These are phyloP conservation scores for Penicillium soppii DNA, from an alignment of 495 filamentous ascomycete genomes.

Conservation along the genomic window DNA sequence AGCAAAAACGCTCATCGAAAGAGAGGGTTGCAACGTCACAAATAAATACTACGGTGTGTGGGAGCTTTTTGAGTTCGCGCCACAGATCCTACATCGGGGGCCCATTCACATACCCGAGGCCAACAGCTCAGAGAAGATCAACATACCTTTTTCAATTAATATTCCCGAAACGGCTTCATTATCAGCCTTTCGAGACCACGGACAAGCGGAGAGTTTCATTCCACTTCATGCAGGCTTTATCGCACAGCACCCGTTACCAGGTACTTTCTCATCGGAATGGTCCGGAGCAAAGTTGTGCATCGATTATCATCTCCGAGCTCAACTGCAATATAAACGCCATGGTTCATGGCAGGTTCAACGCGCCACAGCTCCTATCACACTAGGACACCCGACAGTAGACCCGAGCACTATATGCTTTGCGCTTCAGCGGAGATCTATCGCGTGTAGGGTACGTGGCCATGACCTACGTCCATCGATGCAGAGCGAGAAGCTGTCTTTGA, in stretches of 20 bases:
- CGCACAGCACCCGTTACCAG: background rate
- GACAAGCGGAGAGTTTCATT: background rate
- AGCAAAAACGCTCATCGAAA: background rate
- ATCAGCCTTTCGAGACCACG: background rate
- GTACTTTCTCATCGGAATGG: background rate
- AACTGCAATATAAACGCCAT: background rate
- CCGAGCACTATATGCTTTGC: background rate
- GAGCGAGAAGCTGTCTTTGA: background rate
- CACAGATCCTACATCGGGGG: background rate
- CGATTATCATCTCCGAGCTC: slow-evolving; percentile 4
- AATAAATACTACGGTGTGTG: background rate
- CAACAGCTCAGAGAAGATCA: background rate
- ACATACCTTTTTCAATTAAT: background rate
- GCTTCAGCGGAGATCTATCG: background rate
- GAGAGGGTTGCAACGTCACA: background rate
- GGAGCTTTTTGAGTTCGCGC: background rate
- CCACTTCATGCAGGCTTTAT: background rate
- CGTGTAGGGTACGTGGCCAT: background rate
- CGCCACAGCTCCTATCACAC: background rate
- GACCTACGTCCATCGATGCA: background rate
- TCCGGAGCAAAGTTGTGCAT: background rate
- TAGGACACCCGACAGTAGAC: background rate
- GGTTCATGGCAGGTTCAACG: background rate
- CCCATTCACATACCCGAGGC: background rate
- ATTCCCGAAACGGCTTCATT: background rate